Evolutionary conservation across 139 green algal species (phyloP), one percentile per base, ranked within the genome.

Genomic region (Edaphochlamys debaryana): DNA sequence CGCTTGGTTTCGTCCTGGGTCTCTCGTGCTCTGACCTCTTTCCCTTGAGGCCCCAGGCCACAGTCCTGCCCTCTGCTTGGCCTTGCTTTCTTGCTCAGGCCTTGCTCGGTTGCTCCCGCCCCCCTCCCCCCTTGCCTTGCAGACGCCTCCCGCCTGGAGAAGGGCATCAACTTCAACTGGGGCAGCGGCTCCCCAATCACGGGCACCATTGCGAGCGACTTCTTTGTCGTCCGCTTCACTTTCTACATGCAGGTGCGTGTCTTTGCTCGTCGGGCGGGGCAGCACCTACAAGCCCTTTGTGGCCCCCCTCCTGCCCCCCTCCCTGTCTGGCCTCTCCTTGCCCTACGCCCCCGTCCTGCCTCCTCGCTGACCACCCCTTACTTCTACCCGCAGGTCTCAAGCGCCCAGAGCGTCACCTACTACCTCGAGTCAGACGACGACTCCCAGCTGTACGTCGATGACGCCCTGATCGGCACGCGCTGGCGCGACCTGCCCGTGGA

Each of bases 191-290:
- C 66, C 6, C 84, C 84, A 1, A 27, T 41, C 29, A 41, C 41
- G 7, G 78, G 78, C 48, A 27, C 45, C 41, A 62, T 89, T 52
- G 30, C 64, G 13, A n/a, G 23, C 4, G 67, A 85, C 74, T 87
- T 38, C 34, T 90, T 75, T 36, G 80, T 9, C 13, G 80, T 30
- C 2, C 73, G 86, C 56, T 87, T 85, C 79, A 90, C 86, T 25
- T 90, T 87, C 62, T 87, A 85, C 74, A 40, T 85, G n/a, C 69
- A 72, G 69, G 80, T 86, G 48, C 25, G 77, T 67, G 60, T 38
- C 13, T 63, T 19, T 29, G 54, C 20, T 32, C n/a, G n/a, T n/a
- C n/a, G n/a, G n/a, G n/a, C n/a, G n/a, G n/a, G n/a, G n/a, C n/a
- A n/a, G n/a, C n/a, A n/a, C n/a, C n/a, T n/a, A n/a, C n/a, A n/a